Evolutionary conservation across 2,329 filamentous ascomycete species (phyloP).

Genomic region (Cytospora leucostoma): DNA sequence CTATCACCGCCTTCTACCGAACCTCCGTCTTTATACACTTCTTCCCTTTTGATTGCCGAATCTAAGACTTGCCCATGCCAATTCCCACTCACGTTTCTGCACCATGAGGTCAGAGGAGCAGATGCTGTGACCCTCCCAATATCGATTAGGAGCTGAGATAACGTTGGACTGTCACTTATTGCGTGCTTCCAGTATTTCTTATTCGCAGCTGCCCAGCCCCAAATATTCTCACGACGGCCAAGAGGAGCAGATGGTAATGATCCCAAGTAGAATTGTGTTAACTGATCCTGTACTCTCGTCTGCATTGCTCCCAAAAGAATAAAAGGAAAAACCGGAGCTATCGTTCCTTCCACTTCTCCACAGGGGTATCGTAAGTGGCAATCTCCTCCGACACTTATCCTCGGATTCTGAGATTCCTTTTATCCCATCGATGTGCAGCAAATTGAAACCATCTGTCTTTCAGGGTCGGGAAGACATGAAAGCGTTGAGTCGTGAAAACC

Average conservation of each 20-base stretch:
- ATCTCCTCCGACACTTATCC: slow-evolving; percentile 2
- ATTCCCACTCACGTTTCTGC: background rate
- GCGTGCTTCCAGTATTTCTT: background rate
- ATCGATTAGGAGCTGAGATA: background rate
- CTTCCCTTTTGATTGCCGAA: background rate
- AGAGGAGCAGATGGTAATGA: background rate
- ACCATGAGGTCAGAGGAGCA: background rate
- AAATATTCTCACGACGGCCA: background rate
- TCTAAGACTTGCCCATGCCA: background rate
- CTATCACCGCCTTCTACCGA: background rate
- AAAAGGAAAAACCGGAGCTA: background rate
- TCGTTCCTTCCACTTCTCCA: background rate
- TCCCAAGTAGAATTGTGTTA: background rate
- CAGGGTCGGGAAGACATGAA: background rate
- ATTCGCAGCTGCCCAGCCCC: background rate
- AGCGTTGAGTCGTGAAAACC: background rate
- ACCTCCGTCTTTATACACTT: background rate
- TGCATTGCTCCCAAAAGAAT: background rate
- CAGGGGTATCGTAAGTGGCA: slow-evolving; percentile 9
- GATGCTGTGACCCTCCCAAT: background rate
- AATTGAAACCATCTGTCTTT: background rate
- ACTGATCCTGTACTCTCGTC: background rate
- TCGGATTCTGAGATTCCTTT: background rate
- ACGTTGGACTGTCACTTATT: background rate
- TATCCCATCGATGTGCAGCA: background rate